Base-by-base conservation (phyloP, 441 rosid species). In the Breynia disticha region DNA sequence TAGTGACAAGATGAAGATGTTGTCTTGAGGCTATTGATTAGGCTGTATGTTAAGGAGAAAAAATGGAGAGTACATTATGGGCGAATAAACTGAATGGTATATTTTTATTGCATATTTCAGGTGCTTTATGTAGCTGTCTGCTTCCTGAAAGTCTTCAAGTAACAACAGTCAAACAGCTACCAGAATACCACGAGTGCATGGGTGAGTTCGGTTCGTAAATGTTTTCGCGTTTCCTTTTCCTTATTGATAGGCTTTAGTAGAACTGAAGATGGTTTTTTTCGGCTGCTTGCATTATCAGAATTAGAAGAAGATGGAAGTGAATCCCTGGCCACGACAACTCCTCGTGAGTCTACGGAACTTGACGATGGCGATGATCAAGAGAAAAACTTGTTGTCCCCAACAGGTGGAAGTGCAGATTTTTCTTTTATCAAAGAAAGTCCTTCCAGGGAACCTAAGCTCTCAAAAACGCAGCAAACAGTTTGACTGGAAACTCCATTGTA, bases 91-190 rank as follows among this genome's bases (percentile, higher is more conserved):
- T 20, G 28, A 64, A 48, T 54, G 48, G n/a, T n/a, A n/a, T n/a
- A n/a, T n/a, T n/a, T n/a, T 37, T 14, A 46, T 47, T 61, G 24
- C 42, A 49, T 64, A 44, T 45, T 57, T 52, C 75, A 86, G 87
- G 90, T 67, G 59, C 86, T 55, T 28, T 83, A 28, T 86, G 90
- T 46, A 78, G 88, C 55, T 86, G 95, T 60, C 70, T 86, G 57
- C 87, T 86, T 64, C 95, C 95, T 37, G 95, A 86, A 70, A 83
- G 86, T 72, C 82, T 86, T 65, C 90, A 86, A 77, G 84, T 75
- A 39, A 81, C 87, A 13, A 63, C 82, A 19, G 84, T 86, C 44
- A 86, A 83, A 54, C 82, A 76, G 73, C 60, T 80, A 46, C 84
- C 86, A 0, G 87, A 83, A 49, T 77, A 79, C 67, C 79, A 74